Percentiles rank a stretch among this genome's conserved stretches.
phyloP scores from a whole-genome alignment of 2,329 filamentous ascomycete species.

The Niveomyces coronatus region DNA sequence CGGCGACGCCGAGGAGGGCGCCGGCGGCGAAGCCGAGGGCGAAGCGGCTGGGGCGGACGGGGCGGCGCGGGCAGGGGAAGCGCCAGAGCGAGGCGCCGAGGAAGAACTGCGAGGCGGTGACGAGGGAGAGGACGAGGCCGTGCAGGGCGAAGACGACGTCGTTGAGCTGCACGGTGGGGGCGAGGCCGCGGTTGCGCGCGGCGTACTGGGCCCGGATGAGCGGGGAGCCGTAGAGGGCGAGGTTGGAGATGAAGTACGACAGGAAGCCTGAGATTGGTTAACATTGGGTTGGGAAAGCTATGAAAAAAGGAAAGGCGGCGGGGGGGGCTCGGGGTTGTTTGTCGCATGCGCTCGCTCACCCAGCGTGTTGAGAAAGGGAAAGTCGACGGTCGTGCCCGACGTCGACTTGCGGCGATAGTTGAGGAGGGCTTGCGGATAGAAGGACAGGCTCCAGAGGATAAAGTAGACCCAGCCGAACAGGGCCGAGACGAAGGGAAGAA shows the following conservation, averaged over 20 bases:
- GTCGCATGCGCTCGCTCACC: constrained; percentile 29
- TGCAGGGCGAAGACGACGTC: constrained; percentile 83
- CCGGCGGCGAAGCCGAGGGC: constrained; percentile 63
- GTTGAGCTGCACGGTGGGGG: constrained; percentile 80
- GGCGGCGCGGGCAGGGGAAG: constrained; percentile 48
- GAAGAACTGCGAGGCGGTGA: constrained; percentile 73
- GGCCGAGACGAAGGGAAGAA: constrained; percentile 41
- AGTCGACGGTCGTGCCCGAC: constrained; percentile 77
- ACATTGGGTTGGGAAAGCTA: no score
- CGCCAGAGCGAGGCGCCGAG: constrained; percentile 57
- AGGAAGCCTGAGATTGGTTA: constrained; percentile 45
- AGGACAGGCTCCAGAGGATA: constrained; percentile 72
- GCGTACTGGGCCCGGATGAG: constrained; percentile 76
- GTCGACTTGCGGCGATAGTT: constrained; percentile 72
- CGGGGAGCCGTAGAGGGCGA: constrained; percentile 68
- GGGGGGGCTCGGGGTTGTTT: no score
- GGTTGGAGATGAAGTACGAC: constrained; percentile 66
- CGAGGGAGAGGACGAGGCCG: constrained; percentile 58
- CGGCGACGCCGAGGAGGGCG: constrained; percentile 49
- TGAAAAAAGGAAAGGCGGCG: no score
- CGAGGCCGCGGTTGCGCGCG: constrained; percentile 59
- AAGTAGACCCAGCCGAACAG: constrained; percentile 69
- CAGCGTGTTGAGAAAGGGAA: constrained; percentile 62
- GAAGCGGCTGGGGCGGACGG: constrained; percentile 45
- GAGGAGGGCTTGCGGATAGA: constrained; percentile 81